Percentiles rank a stretch among this genome's conserved stretches.
phyloP scores from a whole-genome alignment of 176 grass and related monocot species.

The Aegilops bicornis region DNA sequence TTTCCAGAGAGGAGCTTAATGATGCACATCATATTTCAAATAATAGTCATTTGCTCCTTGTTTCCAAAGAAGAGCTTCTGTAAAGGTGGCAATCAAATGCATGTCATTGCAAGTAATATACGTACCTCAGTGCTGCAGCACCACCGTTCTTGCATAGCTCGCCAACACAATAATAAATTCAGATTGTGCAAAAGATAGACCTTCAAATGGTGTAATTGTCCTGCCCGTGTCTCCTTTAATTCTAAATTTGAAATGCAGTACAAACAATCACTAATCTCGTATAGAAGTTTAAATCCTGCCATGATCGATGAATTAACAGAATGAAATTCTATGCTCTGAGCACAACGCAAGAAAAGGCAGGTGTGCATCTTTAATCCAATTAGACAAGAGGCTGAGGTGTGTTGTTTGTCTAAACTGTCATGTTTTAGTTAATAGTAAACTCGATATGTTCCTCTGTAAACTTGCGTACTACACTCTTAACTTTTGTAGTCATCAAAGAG shows the following conservation, averaged over 20 bases:
- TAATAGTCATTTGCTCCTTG: background rate
- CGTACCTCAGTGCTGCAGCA: constrained; percentile 69
- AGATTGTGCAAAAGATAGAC: too few species aligned
- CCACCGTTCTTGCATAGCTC: constrained; percentile 92
- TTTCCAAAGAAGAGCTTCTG: background rate
- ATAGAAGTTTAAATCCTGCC: background rate
- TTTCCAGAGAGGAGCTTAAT: background rate
- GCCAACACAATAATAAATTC: constrained; percentile 52
- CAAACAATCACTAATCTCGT: too few species aligned
- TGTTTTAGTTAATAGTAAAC: background rate
- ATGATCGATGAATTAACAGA: background rate
- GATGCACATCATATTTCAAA: background rate
- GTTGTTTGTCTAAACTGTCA: background rate
- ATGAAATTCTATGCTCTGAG: background rate
- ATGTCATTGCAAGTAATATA: background rate
- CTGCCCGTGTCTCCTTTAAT: too few species aligned
- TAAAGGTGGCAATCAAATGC: constrained; percentile 8
- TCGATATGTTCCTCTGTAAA: too few species aligned
- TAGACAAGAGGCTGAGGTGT: background rate
- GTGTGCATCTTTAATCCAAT: background rate
- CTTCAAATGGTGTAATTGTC: too few species aligned
- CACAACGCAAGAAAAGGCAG: background rate
- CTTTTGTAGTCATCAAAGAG: too few species aligned
- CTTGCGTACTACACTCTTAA: too few species aligned
- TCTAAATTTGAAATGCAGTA: too few species aligned